These are phyloP conservation scores for Starmerella asiatica DNA, from an alignment of 805 yeast genomes.

Conservation along the genomic window DNA sequence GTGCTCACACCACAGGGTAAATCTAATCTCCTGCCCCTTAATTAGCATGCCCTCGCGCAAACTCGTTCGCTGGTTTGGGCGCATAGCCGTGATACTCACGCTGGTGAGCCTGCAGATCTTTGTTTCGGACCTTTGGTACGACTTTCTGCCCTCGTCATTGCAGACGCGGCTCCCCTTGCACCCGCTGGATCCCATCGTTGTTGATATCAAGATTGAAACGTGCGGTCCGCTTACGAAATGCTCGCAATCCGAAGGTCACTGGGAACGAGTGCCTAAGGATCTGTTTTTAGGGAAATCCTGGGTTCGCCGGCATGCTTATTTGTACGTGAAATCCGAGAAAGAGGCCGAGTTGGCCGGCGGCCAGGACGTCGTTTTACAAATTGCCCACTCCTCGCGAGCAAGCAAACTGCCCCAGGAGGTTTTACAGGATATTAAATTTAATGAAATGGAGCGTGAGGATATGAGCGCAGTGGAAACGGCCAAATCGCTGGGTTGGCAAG, in stretches of 20 bases:
- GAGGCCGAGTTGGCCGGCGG: slow-evolving; percentile 27
- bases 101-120: slow-evolving; percentile 23
- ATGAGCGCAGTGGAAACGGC: slow-evolving; percentile 16
- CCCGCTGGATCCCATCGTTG: slow-evolving; percentile 32
- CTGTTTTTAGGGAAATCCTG: slow-evolving; percentile 34
- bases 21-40: background rate
- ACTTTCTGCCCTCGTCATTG: slow-evolving; percentile 28
- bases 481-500: slow-evolving; percentile 6
- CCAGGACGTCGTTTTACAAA: slow-evolving; percentile 19
- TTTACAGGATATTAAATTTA: background rate
- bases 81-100: slow-evolving; percentile 10
- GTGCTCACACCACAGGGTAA: background rate
- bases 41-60: slow-evolving; percentile 3
- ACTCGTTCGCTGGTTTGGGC: slow-evolving; percentile 9
- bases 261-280: slow-evolving; percentile 38
- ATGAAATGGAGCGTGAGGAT: slow-evolving; percentile 6
- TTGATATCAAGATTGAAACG: slow-evolving; percentile 32
- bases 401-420: background rate
- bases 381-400: slow-evolving; percentile 1
- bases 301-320: slow-evolving; percentile 30
- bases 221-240: slow-evolving; percentile 23
- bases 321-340: slow-evolving; percentile 26
- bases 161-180: slow-evolving; percentile 30
- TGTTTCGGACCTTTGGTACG: slow-evolving; percentile 30
- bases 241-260: slow-evolving; percentile 20